Base-by-base conservation (phyloP, 331 rosid species). In the Arachis monticola region DNA sequence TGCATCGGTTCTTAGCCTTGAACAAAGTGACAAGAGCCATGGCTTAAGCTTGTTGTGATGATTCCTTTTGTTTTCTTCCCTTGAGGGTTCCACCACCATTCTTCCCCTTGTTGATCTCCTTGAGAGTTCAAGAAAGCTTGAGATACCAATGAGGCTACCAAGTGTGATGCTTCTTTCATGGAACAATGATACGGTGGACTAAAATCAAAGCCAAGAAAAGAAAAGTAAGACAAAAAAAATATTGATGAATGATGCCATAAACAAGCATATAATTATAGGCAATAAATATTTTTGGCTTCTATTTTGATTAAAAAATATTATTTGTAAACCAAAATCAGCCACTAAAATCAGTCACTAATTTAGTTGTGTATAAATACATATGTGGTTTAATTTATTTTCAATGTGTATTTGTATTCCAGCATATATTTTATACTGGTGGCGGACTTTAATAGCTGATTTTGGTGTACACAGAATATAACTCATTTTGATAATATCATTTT, bases 1-100 rank as follows among this genome's bases (percentile, higher is more conserved):
- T 38, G 83, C 88, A 63, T 87, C 92, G 5, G 88, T 85, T 2
- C 80, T 82, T 73, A 85, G 83, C 75, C 79, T 85, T 63, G 89
- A 84, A 80, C 94, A 89, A 0, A 89, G 81, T 40, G 95, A 87
- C 60, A 82, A 86, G 60, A 91, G 17, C 88, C 93, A 88, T 44
- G 86, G 87, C 70, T 85, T 91, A 83, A 77, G 66, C 77, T 80
- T 87, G 67, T 64, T 3, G 4, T 35, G 40, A 35, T 35, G 77
- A 64, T 57, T 80, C 82, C 41, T 86, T 67, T 74, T 83, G 17
- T 68, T 80, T 22, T 78, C 78, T 22, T 78, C 78, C 72, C 63
- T 83, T 8, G 80, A 63, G 22, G 80, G 51, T 70, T 80, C 87
- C 55, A 68, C 87, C 55, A 68, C 68, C 68, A 52, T 31, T 56